Evolutionary conservation across 2,329 filamentous ascomycete genomes (phyloP), one percentile per base, ranked within the genome.

Genomic region (Oidium heveae): DNA sequence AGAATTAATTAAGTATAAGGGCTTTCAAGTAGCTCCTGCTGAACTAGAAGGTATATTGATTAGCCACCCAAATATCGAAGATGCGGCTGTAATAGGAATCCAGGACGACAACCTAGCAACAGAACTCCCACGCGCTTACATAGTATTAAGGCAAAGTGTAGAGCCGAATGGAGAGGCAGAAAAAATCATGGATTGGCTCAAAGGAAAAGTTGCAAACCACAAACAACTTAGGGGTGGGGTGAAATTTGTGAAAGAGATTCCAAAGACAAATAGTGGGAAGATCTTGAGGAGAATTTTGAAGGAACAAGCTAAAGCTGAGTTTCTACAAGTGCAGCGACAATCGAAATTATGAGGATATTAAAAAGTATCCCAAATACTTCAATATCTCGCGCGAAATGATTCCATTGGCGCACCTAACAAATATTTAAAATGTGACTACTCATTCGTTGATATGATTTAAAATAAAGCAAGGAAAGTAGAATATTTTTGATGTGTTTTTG

Each of bases 1-100:
- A 69, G 79, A 86, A 63, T 70, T 86, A 53, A 86, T 86, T 67
- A 86, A 86, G 65, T 47, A 5, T 16, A 18, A 61, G 79, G 86
- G 84, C 56, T 71, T 82, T 57, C 85, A 91, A 77, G 85, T 91
- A 22, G 83, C 85, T 0, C 85, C 85, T 0, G 85, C 85, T 1
- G 85, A 91, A 64, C 75, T 93, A 1, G 85, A 93, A 68, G 81
- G 83, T 1, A 82, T 86, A 61, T 72, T 93, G 5, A 76, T 93
- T 15, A 75, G 79, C 0, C 84, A 89, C 64, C 77, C 80, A 0
- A 72, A 74, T 12, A 84, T 91, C n/a, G 76, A 77, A 46, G 85
- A 93, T 66, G 83, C 79, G 60, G 79, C 85, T 15, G 84, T 93
- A 8, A 86, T 91, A 59, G 80, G 80, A 15, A 71, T 87, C 1